Conservation (phyloP, 805 yeast genomes). For the Lipomyces chichibuensis region DNA sequence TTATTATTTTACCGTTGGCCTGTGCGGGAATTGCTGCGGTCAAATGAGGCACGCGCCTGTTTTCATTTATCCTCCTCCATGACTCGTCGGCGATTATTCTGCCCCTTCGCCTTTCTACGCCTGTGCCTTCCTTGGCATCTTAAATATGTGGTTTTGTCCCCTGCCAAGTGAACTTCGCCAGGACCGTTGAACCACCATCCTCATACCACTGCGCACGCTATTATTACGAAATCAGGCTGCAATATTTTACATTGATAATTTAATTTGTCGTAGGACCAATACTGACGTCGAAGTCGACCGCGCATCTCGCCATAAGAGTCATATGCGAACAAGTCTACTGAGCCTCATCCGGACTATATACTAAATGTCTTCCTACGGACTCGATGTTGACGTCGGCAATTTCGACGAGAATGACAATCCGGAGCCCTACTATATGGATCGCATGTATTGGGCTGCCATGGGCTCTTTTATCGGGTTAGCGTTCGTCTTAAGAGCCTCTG, state of each 20-base stretch:
- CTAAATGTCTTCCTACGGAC: neutral
- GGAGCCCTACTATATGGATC: constrained; percentile 39
- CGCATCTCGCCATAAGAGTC: neutral
- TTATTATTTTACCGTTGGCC: no score
- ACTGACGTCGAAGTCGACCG: neutral
- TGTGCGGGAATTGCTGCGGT: no score
- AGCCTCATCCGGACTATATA: neutral
- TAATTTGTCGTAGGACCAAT: neutral
- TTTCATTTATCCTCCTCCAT: no score
- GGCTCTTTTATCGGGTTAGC: constrained; percentile 36
- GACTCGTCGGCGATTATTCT: no score
- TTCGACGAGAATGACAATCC: constrained; percentile 35
- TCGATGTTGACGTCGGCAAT: constrained; percentile 27
- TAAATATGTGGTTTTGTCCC: no score
- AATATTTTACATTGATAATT: neutral
- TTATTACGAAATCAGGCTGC: neutral
- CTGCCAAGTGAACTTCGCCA: no score
- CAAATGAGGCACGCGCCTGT: no score
- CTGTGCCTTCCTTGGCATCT: no score
- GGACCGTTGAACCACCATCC: no score
- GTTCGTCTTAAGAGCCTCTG: constrained; percentile 15
- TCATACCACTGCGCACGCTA: no score
- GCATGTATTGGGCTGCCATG: constrained; percentile 38
- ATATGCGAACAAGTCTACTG: neutral
- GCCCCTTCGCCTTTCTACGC: no score